Percentiles rank a stretch among this genome's conserved stretches.
phyloP scores from a whole-genome alignment of 2,329 filamentous ascomycete genomes.

The Microdochium bolleyi region DNA sequence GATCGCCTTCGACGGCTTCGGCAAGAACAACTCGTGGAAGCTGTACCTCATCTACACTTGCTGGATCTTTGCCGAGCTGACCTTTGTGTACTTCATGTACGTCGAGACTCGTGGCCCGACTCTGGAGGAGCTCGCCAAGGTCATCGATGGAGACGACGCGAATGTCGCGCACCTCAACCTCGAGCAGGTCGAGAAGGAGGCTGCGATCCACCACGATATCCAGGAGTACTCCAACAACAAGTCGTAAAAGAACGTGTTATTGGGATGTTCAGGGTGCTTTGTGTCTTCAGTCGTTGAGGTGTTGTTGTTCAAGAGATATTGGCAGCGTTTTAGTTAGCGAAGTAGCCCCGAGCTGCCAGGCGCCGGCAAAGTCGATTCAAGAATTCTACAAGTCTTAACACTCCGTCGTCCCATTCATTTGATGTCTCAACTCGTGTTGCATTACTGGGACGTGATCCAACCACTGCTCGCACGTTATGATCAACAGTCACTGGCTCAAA shows the following conservation, averaged over 20 bases:
- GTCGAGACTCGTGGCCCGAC: conserved; percentile 57
- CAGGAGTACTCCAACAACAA: neutral
- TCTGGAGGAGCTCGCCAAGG: conserved; percentile 58
- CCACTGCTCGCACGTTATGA: too few species aligned
- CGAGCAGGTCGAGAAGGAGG: conserved; percentile 35
- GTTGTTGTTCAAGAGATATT: too few species aligned
- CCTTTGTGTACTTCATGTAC: conserved; percentile 46
- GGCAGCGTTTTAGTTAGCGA: too few species aligned
- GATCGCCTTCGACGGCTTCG: conserved; percentile 40
- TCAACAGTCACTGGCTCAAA: too few species aligned
- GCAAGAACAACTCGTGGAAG: conserved; percentile 35
- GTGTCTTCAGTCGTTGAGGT: too few species aligned
- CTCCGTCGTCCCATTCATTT: too few species aligned
- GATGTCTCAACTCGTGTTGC: too few species aligned
- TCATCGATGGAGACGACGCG: conserved; percentile 56
- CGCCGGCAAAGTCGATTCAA: too few species aligned
- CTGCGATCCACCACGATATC: conserved; percentile 1
- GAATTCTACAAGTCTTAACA: too few species aligned
- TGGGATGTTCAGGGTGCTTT: too few species aligned
- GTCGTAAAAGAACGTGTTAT: neutral
- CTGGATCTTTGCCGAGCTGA: conserved; percentile 48
- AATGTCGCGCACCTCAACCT: conserved; percentile 36
- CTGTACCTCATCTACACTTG: conserved; percentile 49
- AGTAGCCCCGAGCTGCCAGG: too few species aligned
- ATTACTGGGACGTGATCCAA: too few species aligned